Conservation (phyloP, 129 eudicot species). For the Kitagawia praeruptora region DNA sequence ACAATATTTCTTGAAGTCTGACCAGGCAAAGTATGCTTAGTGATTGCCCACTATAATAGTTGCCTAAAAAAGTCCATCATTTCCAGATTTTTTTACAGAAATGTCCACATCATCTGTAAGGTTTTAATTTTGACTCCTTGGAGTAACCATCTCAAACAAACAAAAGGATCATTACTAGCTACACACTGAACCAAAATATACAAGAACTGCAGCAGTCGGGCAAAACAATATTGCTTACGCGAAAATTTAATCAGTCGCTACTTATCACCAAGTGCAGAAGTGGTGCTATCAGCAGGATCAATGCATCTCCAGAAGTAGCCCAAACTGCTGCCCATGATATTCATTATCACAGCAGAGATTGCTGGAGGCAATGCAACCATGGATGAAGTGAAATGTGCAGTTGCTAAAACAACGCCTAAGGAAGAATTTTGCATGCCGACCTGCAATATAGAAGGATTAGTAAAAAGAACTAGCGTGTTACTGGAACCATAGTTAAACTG, state of each 20-base stretch:
- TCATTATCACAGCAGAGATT: constrained; percentile 81
- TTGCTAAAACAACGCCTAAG: constrained; percentile 80
- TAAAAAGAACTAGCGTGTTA: not conserved
- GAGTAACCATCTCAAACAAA: too few relatives aligned
- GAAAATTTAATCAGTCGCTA: not conserved
- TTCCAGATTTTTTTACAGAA: not conserved
- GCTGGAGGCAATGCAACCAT: constrained; percentile 81
- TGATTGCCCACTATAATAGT: not conserved
- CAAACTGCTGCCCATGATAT: constrained; percentile 82
- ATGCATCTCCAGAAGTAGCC: constrained; percentile 70
- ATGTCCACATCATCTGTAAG: not conserved
- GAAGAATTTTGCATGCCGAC: constrained; percentile 96
- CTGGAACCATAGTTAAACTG: not conserved
- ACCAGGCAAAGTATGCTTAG: not conserved
- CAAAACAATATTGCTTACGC: not conserved
- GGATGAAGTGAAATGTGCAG: constrained; percentile 63
- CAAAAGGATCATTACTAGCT: not conserved
- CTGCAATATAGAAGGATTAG: constrained; percentile 27
- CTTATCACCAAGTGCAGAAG: not conserved
- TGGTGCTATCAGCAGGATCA: constrained; percentile 38
- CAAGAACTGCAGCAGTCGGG: not conserved
- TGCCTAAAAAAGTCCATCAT: not conserved
- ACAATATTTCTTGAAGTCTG: not conserved
- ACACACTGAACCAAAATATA: not conserved
- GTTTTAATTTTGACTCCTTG: too few relatives aligned